Base-by-base conservation (phyloP, 805 yeast genomes). In the Candida chilensis region DNA sequence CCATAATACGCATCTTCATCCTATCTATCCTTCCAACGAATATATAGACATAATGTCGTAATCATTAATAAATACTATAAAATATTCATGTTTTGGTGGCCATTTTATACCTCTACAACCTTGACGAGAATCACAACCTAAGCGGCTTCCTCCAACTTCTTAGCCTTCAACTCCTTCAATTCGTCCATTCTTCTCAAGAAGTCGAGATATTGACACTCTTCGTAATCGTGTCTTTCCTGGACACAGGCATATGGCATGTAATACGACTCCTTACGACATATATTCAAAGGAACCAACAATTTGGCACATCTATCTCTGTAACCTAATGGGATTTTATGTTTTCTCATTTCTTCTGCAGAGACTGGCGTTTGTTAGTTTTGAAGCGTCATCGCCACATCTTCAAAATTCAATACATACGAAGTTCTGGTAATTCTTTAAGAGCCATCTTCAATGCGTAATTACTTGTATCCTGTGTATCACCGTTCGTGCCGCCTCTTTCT, bases 241-340 rank as follows among this genome's bases (percentile, higher is more conserved):
- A 69, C 64, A 45, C 95, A 84, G 43, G 72, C 74, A 82, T 82
- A 76, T 18, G 84, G 84, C 50, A 75, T 40, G 42, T 58, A 76
- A 47, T 59, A 54, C 9, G 68, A 65, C 41, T 75, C 78, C 30
- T 60, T 57, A 34, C 83, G 69, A 48, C 84, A 76, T 43, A 70
- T 68, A 52, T 73, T 73, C 34, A 76, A 54, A 12, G 82, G 82
- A 17, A 77, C 66, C 38, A 74, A 54, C 32, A 76, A 48, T 15
- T 66, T 56, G 2, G 94, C 92, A 57, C 95, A 84, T 55, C 94
- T 72, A 52, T 84, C 95, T 43, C 95, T 67, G 69, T 78, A 84
- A 36, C 71, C 74, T 37, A 85, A 60, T 15, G 94, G 95, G 33
- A 84, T 77, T 50, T 78, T 71, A 56, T 79, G 63, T 43, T 76